Evolutionary conservation across 2,329 filamentous ascomycete species (phyloP), one percentile per base, ranked within the genome.

Genomic region (Macroventuria anomochaeta): DNA sequence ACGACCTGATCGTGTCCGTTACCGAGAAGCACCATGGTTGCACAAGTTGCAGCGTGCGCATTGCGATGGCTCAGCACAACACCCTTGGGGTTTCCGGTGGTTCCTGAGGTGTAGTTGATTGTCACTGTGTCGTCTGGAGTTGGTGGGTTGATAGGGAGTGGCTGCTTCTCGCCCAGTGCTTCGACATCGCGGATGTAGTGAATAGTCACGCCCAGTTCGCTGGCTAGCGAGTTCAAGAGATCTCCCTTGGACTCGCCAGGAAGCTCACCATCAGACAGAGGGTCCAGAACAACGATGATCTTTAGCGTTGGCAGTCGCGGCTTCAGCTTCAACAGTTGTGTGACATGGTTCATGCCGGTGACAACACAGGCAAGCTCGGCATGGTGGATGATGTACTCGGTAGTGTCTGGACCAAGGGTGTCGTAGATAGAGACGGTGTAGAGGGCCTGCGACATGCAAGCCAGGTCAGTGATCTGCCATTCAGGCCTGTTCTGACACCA

Each of bases 331-430:
- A 97, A 81, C 48, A 97, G 83, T 13, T 86, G 85, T 1, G 91
- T 87, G 46, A 97, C 87, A 69, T 96, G 93, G 36, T 86, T 85
- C 38, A 97, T 80, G 23, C 90, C 92, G 53, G 90, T 88, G 58
- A 89, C 86, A 32, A 97, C 85, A 67, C 87, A 90, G 53, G 82
- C 76, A 51, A 97, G 79, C 58, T 87, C 83, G 48, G 91, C 86
- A 74, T 97, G 93, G 76, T 96, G 96, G 79, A 97, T 89, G 75
- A 99, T 97, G 78, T 90, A 97, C 77, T 97, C 92, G 52, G 90
- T 93, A 2, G 93, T 86, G 63, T 96, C 91, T 11, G 93, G 88
- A 8, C 93, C 93, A 5, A 99, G 85, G 11, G 93, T 97, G 76
- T 97, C 95, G 80, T 99, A 99, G 43, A 99, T 88, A 5, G 93